phyloP scores from a whole-genome alignment of 2,329 filamentous ascomycete genomes.

The Aspergillus puulaauensis region DNA sequence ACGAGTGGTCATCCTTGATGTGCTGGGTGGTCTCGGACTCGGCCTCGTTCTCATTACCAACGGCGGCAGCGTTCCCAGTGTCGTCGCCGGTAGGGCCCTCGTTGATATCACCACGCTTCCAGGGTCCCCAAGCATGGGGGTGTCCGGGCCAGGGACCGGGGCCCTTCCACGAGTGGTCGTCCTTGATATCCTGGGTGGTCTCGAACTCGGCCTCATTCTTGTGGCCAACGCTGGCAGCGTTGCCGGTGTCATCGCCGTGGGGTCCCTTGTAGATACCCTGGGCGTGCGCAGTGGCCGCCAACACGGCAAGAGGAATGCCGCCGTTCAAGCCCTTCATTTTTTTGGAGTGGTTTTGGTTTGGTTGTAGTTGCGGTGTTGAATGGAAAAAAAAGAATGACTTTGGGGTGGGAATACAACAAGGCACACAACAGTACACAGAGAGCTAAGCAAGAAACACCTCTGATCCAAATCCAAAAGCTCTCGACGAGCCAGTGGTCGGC shows the following conservation, averaged over 20 bases:
- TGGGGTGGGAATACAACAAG: conserved; percentile 6
- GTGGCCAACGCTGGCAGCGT: background rate
- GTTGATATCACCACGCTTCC: background rate
- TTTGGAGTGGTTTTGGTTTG: background rate
- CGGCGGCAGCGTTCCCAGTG: background rate
- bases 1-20: conserved; percentile 1
- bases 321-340: conserved; percentile 38
- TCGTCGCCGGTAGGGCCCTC: conserved; percentile 5
- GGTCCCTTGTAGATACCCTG: conserved; percentile 11
- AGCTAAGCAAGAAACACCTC: background rate
- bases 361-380: background rate
- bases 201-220: background rate
- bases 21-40: background rate
- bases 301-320: conserved; percentile 36
- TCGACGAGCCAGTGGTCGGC: background rate
- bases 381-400: conserved; percentile 18
- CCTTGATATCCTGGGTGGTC: background rate
- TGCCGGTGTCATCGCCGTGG: conserved; percentile 4
- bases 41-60: background rate
- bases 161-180: conserved; percentile 2
- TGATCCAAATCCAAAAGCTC: background rate
- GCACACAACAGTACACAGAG: conserved; percentile 8
- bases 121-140: background rate
- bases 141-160: no score
- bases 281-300: conserved; percentile 32